Evolutionary conservation across 2,329 filamentous ascomycete species (phyloP), one percentile per base, ranked within the genome.

Genomic region (Colletotrichum scovillei): DNA sequence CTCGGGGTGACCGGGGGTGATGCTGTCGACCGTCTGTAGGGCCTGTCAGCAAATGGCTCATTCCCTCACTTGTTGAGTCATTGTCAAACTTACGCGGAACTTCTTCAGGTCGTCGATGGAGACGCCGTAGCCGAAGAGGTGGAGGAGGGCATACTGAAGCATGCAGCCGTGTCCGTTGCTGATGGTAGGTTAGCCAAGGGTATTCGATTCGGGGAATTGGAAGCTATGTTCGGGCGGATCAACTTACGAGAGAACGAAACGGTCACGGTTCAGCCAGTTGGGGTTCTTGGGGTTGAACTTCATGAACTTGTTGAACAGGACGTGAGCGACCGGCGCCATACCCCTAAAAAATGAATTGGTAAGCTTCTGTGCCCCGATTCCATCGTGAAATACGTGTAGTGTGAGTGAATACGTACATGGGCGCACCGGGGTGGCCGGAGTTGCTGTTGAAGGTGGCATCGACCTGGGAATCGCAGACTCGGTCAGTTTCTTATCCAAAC

Each of bases 251-350:
- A 99, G 95, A 76, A 99, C 95, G 83, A 99, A 99, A 85, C 97
- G 94, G 87, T 99, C 97, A 82, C 97, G 93, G 92, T 98, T 98
- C 80, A 97, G 82, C 95, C 95, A 99, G 77, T 95, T 90, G 80
- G 97, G 94, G 91, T 98, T 98, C 93, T 98, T 97, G 81, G 97
- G 97, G 93, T 98, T 99, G 91, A 98, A 99, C 85, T 88, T 97
- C 95, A 99, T 95, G 90, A 98, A 97, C 86, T 97, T 97, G 92
- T 98, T 97, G 89, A 94, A 99, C 77, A 99, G 92, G 81, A 98
- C 95, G 90, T 98, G 97, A 85, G 97, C 93, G 82, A 95, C 92
- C 76, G 97, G 96, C 82, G 97, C 97, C 94, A 98, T 91, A 83
- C 91, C 91, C 90, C 90, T 92, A 75, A 22, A 75, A 62, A 24